Evolutionary conservation across 1,139 yeast genomes (phyloP), one percentile per base, ranked within the genome.

Genomic region (Candida sanyaensis): DNA sequence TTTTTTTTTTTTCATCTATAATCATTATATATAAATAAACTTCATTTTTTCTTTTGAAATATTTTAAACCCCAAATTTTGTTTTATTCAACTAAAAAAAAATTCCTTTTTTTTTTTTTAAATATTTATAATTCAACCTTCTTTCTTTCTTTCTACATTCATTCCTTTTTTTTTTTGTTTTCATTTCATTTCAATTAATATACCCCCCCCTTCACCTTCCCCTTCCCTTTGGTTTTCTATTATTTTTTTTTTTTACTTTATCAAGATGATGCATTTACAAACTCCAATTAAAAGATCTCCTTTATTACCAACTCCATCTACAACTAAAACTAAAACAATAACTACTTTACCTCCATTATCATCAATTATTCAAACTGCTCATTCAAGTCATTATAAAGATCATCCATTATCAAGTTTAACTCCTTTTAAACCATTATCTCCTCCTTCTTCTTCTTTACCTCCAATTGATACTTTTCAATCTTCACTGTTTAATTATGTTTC

Each of bases 301-400:
- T 71, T 65, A 43, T 59, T 67, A 37, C 61, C 69, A n/a, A 65
- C 65, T 34, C 42, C 48, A n/a, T 28, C 46, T 10, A 29, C 47
- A 28, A 30, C 50, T 13, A 30, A n/a, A n/a, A n/a, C n/a, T n/a
- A n/a, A 17, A 17, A 41, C 42, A 3, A 27, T 37, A 30, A 30
- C 73, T 39, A 61, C 63, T 52, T 70, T 75, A 50, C 80, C 79
- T 24, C 80, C 80, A 17, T 69, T 75, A 57, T 68, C 75, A 32
- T 60, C 77, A 26, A 59, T 71, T 26, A 63, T 75, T 42, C 55
- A 63, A 39, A 56, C 61, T 36, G 62, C 62, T 27, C 58, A 48
- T 49, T 43, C 55, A 49, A 45, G 39, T 37, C 49, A 50, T 40
- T 44, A 41, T 29, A 53, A 44, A 27, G 54, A 51, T 36, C 78